phyloP scores from a whole-genome alignment of 2,329 filamentous ascomycete genomes.

The Colletotrichum sp. region DNA sequence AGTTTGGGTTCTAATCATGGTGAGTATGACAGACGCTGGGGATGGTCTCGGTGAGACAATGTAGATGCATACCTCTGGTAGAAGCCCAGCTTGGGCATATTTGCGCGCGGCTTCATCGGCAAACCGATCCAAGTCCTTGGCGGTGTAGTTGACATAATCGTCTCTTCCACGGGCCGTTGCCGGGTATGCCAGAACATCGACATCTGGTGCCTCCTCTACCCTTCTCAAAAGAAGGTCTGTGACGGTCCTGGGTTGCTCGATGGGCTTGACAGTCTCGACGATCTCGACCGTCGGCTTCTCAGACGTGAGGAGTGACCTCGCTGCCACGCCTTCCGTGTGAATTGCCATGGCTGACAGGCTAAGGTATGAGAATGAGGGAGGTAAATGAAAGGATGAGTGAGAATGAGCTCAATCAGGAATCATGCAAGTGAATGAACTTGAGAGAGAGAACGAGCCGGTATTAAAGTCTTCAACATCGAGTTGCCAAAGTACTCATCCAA shows the following conservation, averaged over 20 bases:
- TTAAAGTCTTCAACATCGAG: background rate
- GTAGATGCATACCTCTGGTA: constrained; percentile 8
- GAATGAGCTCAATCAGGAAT: background rate
- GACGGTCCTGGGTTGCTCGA: background rate
- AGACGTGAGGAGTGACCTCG: background rate
- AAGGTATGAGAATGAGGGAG: background rate
- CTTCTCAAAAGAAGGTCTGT: constrained; percentile 3
- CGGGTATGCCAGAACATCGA: constrained; percentile 26
- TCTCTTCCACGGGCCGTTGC: constrained; percentile 21
- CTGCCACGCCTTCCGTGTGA: background rate
- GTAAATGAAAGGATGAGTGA: background rate
- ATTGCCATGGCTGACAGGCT: background rate
- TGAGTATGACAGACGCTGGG: background rate
- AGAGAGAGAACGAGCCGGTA: background rate
- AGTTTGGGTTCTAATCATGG: background rate
- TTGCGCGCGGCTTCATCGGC: constrained; percentile 25
- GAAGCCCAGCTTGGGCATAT: constrained; percentile 8
- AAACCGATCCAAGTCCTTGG: constrained; percentile 26
- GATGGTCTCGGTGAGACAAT: background rate
- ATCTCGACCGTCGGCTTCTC: constrained; percentile 9
- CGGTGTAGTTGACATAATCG: constrained; percentile 28
- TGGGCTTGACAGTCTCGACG: constrained; percentile 9
- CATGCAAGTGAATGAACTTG: background rate
- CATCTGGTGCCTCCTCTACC: background rate
- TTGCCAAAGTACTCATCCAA: background rate